These are phyloP conservation scores for Mycena polygramma DNA, from an alignment of 768 basidiomycete species.

Conservation along the genomic window DNA sequence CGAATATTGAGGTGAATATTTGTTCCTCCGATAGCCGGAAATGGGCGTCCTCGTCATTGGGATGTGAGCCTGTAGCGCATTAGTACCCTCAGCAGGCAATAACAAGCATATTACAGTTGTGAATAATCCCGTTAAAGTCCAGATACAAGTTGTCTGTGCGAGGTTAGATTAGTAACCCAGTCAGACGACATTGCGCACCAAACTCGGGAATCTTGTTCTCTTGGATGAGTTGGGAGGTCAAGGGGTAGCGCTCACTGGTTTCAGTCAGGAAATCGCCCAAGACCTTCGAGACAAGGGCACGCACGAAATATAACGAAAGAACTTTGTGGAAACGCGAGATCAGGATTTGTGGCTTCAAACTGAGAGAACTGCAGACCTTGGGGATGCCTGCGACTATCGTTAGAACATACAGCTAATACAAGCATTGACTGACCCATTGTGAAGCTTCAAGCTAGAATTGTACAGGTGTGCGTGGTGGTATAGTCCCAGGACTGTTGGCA, in stretches of 20 bases:
- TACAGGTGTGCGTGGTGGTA: neutral
- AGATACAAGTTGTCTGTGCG: slow-evolving; percentile 87
- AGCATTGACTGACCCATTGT: slow-evolving; percentile 25
- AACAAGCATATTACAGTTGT: no score
- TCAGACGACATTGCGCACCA: slow-evolving; percentile 61
- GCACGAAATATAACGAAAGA: slow-evolving; percentile 96
- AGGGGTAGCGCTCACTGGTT: slow-evolving; percentile 92
- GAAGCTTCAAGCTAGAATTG: slow-evolving; percentile 12
- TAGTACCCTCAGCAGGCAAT: no score
- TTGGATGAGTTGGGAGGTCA: slow-evolving; percentile 97
- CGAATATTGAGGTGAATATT: slow-evolving; percentile 96
- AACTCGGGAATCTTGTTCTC: slow-evolving; percentile 99
- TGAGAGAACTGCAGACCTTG: slow-evolving; percentile 59
- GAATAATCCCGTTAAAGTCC: slow-evolving; percentile 95
- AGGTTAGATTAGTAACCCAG: slow-evolving; percentile 24
- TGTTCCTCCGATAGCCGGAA: slow-evolving; percentile 97
- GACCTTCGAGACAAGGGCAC: slow-evolving; percentile 42
- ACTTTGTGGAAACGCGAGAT: slow-evolving; percentile 61
- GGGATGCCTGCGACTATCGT: slow-evolving; percentile 63
- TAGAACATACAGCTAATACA: neutral
- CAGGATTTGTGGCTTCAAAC: slow-evolving; percentile 21
- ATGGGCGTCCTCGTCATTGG: slow-evolving; percentile 95
- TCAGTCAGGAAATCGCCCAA: slow-evolving; percentile 16
- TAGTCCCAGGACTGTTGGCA: no score
- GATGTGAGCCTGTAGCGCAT: slow-evolving; percentile 83